Conservation (phyloP, 768 basidiomycete genomes). For the Gautieria morchelliformis region DNA sequence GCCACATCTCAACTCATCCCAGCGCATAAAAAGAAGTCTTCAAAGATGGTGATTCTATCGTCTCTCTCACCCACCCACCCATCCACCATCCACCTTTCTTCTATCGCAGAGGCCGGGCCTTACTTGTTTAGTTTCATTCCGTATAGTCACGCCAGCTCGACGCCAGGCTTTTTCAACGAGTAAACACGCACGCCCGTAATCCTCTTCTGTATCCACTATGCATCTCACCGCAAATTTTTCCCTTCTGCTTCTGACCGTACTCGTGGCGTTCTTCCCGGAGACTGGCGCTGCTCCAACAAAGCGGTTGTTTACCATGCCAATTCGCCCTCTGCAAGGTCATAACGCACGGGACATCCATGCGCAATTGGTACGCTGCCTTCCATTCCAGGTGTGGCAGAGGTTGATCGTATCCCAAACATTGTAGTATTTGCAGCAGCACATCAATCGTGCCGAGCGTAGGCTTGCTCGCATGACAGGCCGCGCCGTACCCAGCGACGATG, state of each 20-base stretch:
- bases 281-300: constrained; percentile 32
- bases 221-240: constrained; percentile 42
- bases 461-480: constrained; percentile 62
- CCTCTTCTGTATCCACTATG: constrained; percentile 31
- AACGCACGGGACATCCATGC: constrained; percentile 27
- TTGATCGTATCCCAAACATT: background rate
- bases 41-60: background rate
- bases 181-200: background rate
- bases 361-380: constrained; percentile 26
- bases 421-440: constrained; percentile 60
- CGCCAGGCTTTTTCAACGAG: background rate
- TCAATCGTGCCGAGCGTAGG: constrained; percentile 56
- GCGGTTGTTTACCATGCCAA: constrained; percentile 32
- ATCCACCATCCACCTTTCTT: constrained; percentile 16
- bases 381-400: background rate
- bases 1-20: background rate
- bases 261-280: constrained; percentile 28
- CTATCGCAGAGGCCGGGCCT: constrained; percentile 26
- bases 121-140: constrained; percentile 16
- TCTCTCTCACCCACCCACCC: background rate
- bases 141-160: background rate
- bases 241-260: constrained; percentile 42
- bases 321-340: constrained; percentile 25
- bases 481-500: constrained; percentile 35
- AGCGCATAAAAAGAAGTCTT: background rate